Evolutionary conservation across 352 stramenopile genomes (phyloP).

Genomic region (Phytophthora colocasiae): DNA sequence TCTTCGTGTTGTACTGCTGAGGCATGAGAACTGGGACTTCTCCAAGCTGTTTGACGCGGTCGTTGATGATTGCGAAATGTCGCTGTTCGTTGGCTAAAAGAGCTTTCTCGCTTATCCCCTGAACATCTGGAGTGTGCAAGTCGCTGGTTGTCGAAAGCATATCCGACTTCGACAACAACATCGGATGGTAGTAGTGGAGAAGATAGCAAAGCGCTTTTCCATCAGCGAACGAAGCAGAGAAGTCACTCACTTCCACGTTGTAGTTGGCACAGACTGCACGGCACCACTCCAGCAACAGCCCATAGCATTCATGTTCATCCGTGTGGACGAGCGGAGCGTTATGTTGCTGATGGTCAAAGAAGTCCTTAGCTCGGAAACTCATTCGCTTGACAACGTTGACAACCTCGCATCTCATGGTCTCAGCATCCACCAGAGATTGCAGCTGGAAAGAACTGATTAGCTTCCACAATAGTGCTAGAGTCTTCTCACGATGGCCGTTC

Average conservation of each 20-base stretch:
- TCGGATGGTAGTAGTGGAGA: constrained; percentile 96
- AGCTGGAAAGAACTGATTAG: constrained; percentile 94
- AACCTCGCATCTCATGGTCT: constrained; percentile 85
- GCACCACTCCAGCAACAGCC: constrained; percentile 92
- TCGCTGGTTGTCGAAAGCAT: constrained; percentile 60
- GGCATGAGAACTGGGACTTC: constrained; percentile 93
- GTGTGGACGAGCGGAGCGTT: constrained; percentile 42
- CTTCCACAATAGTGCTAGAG: constrained; percentile 95
- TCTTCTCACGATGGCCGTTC: constrained; percentile 94
- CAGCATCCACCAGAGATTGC: constrained; percentile 80
- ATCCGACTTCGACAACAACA: constrained; percentile 80
- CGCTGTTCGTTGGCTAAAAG: constrained; percentile 74
- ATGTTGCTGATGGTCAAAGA: constrained; percentile 57
- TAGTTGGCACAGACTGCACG: constrained; percentile 94
- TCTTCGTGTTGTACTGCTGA: constrained; percentile 86
- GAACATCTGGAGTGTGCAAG: constrained; percentile 6
- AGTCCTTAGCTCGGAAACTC: constrained; percentile 71
- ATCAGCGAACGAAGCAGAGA: constrained; percentile 94
- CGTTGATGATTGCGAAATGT: constrained; percentile 92
- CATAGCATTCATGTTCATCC: constrained; percentile 62
- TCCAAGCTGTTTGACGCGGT: constrained; percentile 91
- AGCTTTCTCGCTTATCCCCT: constrained; percentile 29
- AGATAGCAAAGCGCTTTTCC: constrained; percentile 93
- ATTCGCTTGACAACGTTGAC: constrained; percentile 67
- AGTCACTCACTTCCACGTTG: constrained; percentile 85